Percentiles rank a stretch among this genome's conserved stretches.
Evolutionary conservation across 2,329 filamentous ascomycete species (phyloP).

Genomic region (Calonectria henricotiae): DNA sequence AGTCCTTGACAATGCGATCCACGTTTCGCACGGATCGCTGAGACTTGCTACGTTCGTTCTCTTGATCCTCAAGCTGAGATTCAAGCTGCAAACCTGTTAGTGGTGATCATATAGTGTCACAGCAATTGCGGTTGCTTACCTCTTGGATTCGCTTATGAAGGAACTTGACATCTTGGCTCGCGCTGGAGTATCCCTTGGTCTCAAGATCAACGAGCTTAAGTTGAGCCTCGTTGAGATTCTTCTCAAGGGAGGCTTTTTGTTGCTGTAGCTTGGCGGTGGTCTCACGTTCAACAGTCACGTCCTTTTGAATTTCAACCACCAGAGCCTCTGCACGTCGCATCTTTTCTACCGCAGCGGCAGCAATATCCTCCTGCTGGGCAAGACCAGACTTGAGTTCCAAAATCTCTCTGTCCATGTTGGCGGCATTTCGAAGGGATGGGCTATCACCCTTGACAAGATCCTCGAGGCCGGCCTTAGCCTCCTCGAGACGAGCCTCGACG

Average conservation of each 20-base stretch:
- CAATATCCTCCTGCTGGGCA: slow-evolving; percentile 94
- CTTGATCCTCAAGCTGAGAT: slow-evolving; percentile 86
- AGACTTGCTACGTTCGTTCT: slow-evolving; percentile 83
- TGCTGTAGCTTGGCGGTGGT: slow-evolving; percentile 86
- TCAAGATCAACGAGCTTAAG: slow-evolving; percentile 92
- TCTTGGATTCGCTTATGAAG: slow-evolving; percentile 95
- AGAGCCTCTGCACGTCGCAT: slow-evolving; percentile 95
- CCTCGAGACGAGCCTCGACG: slow-evolving; percentile 86
- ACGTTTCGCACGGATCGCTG: slow-evolving; percentile 92
- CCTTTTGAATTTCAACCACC: slow-evolving; percentile 91
- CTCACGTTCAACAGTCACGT: slow-evolving; percentile 90
- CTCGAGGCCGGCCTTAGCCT: slow-evolving; percentile 90
- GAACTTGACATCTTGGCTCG: slow-evolving; percentile 96
- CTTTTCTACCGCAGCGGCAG: slow-evolving; percentile 92
- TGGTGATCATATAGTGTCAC: slow-evolving; percentile 33
- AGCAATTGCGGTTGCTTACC: slow-evolving; percentile 70
- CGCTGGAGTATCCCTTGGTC: slow-evolving; percentile 96
- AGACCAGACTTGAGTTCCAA: slow-evolving; percentile 90
- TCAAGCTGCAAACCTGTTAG: slow-evolving; percentile 77
- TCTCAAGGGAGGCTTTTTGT: slow-evolving; percentile 92
- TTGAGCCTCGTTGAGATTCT: slow-evolving; percentile 91
- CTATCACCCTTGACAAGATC: slow-evolving; percentile 89
- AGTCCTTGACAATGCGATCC: slow-evolving; percentile 93
- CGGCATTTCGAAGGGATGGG: slow-evolving; percentile 90
- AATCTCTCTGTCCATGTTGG: slow-evolving; percentile 89